Base-by-base conservation (phyloP, 163 green algal species). In the Scenedesmus sp. region DNA sequence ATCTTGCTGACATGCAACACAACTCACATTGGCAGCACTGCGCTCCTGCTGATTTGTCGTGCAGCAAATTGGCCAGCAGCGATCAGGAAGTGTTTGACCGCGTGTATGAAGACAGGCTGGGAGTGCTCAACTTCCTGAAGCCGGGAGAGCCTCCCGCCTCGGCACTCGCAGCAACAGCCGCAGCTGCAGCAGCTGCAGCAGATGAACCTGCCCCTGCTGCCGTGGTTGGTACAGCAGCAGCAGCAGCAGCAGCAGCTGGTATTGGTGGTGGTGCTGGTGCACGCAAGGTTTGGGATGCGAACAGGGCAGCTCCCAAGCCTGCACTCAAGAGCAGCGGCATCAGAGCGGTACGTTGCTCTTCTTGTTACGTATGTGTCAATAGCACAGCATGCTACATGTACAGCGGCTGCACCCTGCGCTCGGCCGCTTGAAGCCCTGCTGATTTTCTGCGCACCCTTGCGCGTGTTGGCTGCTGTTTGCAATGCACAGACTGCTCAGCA, bases 311-410 rank as follows among this genome's bases (percentile, higher is more conserved):
- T 1, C 59, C 59, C 59, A 72, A 72, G 59, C 59, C 59, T 72
- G 59, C 59, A 4, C 59, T 72, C 22, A 72, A 72, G 24, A 20
- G 33, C 59, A 72, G 59, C 59, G 33, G 59, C 59, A 72, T n/a
- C n/a, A n/a, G n/a, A n/a, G n/a, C n/a, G n/a, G n/a, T 72, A 72
- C 4, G 35, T 10, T 37, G 24, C 15, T 22, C 26, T n/a, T 49
- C 76, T 33, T 78, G 81, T 86, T 15, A 30, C 15, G 22, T n/a
- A 35, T 51, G 6, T 53, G 26, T 84, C 73, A 84, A 84, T 84
- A 26, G 12, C 16, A 16, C 65, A 26, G 20, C 30, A 40, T 42
- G 42, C 37, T 30, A 56, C 59, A 83, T 49, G 30, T 35, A n/a
- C n/a, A n/a, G n/a, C n/a, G n/a, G n/a, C n/a, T n/a, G n/a, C n/a